Base-by-base conservation (phyloP, 768 basidiomycete genomes). In the Atractiella rhizophila region DNA sequence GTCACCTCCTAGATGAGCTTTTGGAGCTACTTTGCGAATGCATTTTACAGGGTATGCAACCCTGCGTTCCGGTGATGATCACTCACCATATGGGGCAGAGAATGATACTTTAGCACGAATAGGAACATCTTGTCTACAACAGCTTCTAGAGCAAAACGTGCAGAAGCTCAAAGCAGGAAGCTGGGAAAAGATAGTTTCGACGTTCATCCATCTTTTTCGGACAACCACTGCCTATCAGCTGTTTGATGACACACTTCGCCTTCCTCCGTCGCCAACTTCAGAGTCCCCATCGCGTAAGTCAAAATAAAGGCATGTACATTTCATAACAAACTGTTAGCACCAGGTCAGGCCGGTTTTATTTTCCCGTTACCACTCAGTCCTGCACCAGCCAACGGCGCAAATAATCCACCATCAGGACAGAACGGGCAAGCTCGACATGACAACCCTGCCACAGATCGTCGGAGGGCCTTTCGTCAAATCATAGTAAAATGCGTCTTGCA, bases 401-500 rank as follows among this genome's bases (percentile, higher is more conserved):
- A 40, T 36, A 39, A 19, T 23, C 21, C 29, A 15, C 32, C 21
- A 19, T 42, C 13, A 21, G n/a, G 20, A 19, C 32, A 23, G 37
- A 35, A 27, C 30, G 18, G 12, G 13, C 28, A 27, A 19, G 40
- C 26, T 35, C 25, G 13, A 39, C 13, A 2, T 37, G 25, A 16
- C 43, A 2, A 34, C 23, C 42, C 34, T 28, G 25, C 49, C 38
- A 28, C 43, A 12, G 54, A 55, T 33, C 50, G 54, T 13, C 47
- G 50, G 8, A 50, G 52, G 11, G 46, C 80, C 41, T 98, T 98
- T 71, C 79, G 83, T 56, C 91, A 96, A 58, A 96, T 98, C 60
- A 96, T 98, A 46, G 85, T 94, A 49, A 96, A 96, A 76, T 98
- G 91, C 58, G 91, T 98, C 18, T 68, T 98, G 24, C 91, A 98